Percentiles rank a stretch among this genome's conserved stretches.
Conservation (phyloP, 1,139 yeast genomes). For the Yamadazyma dushanensis region DNA sequence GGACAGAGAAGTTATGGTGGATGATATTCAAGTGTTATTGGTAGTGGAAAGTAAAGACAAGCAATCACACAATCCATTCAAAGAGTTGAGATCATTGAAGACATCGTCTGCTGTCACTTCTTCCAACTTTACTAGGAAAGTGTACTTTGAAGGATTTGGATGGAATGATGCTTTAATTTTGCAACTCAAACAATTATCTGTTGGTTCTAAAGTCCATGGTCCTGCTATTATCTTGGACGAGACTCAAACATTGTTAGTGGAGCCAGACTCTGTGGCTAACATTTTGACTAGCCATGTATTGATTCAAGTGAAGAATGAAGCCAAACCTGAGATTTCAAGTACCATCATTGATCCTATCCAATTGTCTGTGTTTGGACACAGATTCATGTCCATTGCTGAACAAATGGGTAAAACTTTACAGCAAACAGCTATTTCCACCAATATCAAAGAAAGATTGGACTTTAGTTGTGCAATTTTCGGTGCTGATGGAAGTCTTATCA, state of each 20-base stretch:
- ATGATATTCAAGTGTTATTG: slow-evolving; percentile 67
- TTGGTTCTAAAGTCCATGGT: slow-evolving; percentile 61
- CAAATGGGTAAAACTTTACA: slow-evolving; percentile 20
- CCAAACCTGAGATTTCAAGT: slow-evolving; percentile 10
- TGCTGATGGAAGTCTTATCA: slow-evolving; percentile 72
- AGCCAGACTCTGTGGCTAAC: slow-evolving; percentile 16
- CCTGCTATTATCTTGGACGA: slow-evolving; percentile 47
- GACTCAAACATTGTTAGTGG: slow-evolving; percentile 20
- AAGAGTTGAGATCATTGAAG: slow-evolving; percentile 22
- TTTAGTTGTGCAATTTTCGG: slow-evolving; percentile 85
- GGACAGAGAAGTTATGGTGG: slow-evolving; percentile 61
- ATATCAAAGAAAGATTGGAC: slow-evolving; percentile 80
- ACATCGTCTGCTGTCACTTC: slow-evolving; percentile 5
- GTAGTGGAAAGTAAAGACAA: slow-evolving; percentile 35
- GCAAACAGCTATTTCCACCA: slow-evolving; percentile 42
- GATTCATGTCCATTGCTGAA: slow-evolving; percentile 21
- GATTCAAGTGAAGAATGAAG: slow-evolving; percentile 14
- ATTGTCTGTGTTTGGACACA: slow-evolving; percentile 18
- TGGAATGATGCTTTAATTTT: slow-evolving; percentile 56
- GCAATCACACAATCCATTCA: slow-evolving; percentile 32
- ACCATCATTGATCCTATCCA: slow-evolving; percentile 20
- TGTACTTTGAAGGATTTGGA: slow-evolving; percentile 38
- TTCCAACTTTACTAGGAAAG: slow-evolving; percentile 14
- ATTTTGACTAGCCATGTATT: slow-evolving; percentile 18
- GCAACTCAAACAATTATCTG: slow-evolving; percentile 45